These are phyloP conservation scores for Daedaleopsis nitida DNA, from an alignment of 768 basidiomycete species.

Conservation along the genomic window DNA sequence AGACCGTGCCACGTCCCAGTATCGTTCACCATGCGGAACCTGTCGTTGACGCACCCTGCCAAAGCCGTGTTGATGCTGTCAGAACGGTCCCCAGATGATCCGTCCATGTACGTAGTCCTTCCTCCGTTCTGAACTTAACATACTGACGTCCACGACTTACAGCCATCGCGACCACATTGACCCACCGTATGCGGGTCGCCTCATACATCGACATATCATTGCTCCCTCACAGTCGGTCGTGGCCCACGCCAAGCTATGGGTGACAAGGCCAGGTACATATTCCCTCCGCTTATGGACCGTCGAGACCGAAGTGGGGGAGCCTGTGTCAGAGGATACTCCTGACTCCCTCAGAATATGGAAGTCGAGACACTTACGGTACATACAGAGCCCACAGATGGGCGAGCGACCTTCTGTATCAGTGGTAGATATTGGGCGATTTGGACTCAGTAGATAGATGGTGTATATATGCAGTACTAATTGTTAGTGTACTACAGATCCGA, in stretches of 20 bases:
- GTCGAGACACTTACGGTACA: slow-evolving; percentile 40
- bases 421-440: slow-evolving; percentile 24
- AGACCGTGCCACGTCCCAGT: slow-evolving; percentile 62
- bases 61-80: slow-evolving; percentile 58
- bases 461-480: slow-evolving; percentile 18
- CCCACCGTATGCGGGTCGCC: slow-evolving; percentile 64
- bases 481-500: slow-evolving; percentile 13
- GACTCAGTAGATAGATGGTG: slow-evolving; percentile 3
- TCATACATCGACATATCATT: slow-evolving; percentile 64
- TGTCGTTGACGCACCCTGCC: slow-evolving; percentile 64
- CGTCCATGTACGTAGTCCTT: neutral
- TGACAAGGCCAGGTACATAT: slow-evolving; percentile 65
- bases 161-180: slow-evolving; percentile 33
- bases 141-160: neutral
- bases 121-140: neutral
- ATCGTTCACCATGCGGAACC: slow-evolving; percentile 64
- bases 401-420: slow-evolving; percentile 39
- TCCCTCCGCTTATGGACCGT: slow-evolving; percentile 67
- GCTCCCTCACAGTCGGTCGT: slow-evolving; percentile 46
- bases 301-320: slow-evolving; percentile 63
- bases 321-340: slow-evolving; percentile 4
- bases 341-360: slow-evolving; percentile 27
- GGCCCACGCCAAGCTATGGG: slow-evolving; percentile 58
- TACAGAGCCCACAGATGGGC: slow-evolving; percentile 37
- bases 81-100: neutral